Evolutionary conservation across 257 asterid genomes (phyloP), one percentile per base, ranked within the genome.

Genomic region (Fraxinus excelsior): DNA sequence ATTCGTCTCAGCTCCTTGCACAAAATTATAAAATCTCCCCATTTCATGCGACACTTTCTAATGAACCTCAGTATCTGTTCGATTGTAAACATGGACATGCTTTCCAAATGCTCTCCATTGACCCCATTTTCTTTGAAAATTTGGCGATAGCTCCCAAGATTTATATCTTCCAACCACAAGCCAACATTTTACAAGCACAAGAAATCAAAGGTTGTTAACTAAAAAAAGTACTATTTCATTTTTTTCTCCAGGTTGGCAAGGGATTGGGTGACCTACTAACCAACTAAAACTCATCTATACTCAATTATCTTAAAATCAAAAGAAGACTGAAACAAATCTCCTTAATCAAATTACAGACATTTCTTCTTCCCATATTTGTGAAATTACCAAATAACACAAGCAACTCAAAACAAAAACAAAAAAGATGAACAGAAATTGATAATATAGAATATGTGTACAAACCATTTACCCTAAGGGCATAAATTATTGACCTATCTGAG

Each of bases 1-100:
- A 96, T 96, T 88, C 97, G 87, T 85, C 99, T 93, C 81, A 96
- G 93, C 94, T 96, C 99, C 91, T 96, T 96, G 97, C 99, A 96
- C 87, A 96, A 85, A 80, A 93, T 91, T 79, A 96, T 96, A 80
- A 96, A 96, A 83, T 96, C 99, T 35, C 99, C 99, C 99, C 99
- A 96, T 86, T 93, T 96, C 99, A 96, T 90, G 90, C 93, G 99
- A 89, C 99, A 96, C 84, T 88, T 89, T 87, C 99, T 88, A 82
- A 96, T 96, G 87, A 96, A 96, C 80, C 99, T 89, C 67, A 96
- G 98, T 77, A 96, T 96, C 86, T 96, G 99, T 80, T 96, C 99
- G 68, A 98, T 93, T 16, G 99, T 93, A 82, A 96, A 96, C 98
- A 91, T 91, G 0, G 99, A 93, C 99, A 96, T 83, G 71, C 99